phyloP scores from a whole-genome alignment of 371 early-diverging fungal genomes.

The Haplosporangium sp. region DNA sequence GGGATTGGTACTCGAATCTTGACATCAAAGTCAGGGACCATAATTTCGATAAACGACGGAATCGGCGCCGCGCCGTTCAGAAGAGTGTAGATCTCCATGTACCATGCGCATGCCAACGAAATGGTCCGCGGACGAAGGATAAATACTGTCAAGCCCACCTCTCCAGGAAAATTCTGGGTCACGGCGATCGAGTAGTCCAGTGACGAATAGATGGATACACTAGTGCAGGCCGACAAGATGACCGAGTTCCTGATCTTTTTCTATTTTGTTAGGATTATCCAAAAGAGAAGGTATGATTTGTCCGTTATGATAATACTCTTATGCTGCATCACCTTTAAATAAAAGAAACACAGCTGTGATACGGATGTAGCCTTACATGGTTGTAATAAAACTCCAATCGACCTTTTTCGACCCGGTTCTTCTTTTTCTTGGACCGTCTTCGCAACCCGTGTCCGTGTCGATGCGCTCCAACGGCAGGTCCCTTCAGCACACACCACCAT shows the following conservation, averaged over 20 bases:
- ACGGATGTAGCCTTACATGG: slow-evolving; percentile 31
- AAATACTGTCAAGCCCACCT: slow-evolving; percentile 36
- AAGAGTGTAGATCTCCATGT: slow-evolving; percentile 48
- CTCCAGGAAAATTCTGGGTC: slow-evolving; percentile 28
- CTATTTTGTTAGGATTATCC: slow-evolving; percentile 3
- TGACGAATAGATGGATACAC: slow-evolving; percentile 45
- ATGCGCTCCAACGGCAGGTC: slow-evolving; percentile 10
- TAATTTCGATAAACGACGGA: slow-evolving; percentile 44
- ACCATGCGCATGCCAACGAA: slow-evolving; percentile 51
- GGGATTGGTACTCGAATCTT: slow-evolving; percentile 52
- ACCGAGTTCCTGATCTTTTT: slow-evolving; percentile 46
- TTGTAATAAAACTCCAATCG: slow-evolving; percentile 53
- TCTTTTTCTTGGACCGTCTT: slow-evolving; percentile 10
- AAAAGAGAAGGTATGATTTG: background rate
- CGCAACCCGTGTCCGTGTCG: slow-evolving; percentile 15
- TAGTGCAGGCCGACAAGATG: slow-evolving; percentile 30
- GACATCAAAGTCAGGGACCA: slow-evolving; percentile 55
- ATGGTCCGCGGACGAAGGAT: slow-evolving; percentile 48
- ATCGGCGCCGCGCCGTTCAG: slow-evolving; percentile 35
- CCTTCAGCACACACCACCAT: slow-evolving; percentile 56
- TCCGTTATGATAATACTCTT: no score
- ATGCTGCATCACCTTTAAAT: background rate
- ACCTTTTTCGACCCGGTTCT: slow-evolving; percentile 36
- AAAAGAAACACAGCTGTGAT: background rate
- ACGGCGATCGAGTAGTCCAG: slow-evolving; percentile 54